These are phyloP conservation scores for Globisporangium acanthophoron DNA, from an alignment of 352 stramenopile species.

Conservation along the genomic window DNA sequence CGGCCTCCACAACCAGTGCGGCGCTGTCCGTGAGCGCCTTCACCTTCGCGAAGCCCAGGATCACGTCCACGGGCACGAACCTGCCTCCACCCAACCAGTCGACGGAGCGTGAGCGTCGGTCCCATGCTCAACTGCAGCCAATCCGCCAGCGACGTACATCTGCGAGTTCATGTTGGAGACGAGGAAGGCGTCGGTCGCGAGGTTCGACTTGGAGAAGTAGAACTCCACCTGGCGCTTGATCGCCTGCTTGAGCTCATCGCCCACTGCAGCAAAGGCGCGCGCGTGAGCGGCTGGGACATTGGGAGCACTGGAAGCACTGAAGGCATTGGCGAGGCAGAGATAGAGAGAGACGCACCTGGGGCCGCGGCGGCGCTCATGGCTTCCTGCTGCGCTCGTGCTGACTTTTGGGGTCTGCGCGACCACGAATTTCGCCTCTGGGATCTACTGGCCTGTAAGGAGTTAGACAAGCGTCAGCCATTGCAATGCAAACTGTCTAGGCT, in stretches of 20 bases:
- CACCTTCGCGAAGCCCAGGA: conserved; percentile 84
- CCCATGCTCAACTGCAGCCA: not conserved
- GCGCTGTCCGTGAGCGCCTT: conserved; percentile 72
- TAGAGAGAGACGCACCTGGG: conserved; percentile 5
- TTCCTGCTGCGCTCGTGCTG: conserved; percentile 2
- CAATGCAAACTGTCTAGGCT: no score
- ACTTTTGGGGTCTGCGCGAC: conserved; percentile 8
- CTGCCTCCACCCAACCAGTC: conserved; percentile 17
- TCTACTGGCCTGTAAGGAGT: not conserved
- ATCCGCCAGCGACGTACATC: conserved; percentile 40
- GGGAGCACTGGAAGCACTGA: no score
- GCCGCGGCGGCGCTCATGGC: conserved; percentile 12
- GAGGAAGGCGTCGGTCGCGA: conserved; percentile 83
- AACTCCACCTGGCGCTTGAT: conserved; percentile 89
- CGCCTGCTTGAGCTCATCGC: conserved; percentile 67
- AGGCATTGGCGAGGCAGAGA: not conserved
- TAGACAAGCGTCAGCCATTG: no score
- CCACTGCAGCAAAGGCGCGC: conserved; percentile 19
- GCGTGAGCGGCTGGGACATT: not conserved
- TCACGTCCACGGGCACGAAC: conserved; percentile 80
- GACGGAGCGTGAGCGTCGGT: not conserved
- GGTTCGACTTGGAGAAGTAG: conserved; percentile 88
- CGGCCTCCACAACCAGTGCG: conserved; percentile 56
- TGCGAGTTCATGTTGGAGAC: conserved; percentile 89
- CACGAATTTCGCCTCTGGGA: conserved; percentile 11